These are phyloP conservation scores for Fusarium zealandicum DNA, from an alignment of 2,329 filamentous ascomycete genomes.

Conservation along the genomic window DNA sequence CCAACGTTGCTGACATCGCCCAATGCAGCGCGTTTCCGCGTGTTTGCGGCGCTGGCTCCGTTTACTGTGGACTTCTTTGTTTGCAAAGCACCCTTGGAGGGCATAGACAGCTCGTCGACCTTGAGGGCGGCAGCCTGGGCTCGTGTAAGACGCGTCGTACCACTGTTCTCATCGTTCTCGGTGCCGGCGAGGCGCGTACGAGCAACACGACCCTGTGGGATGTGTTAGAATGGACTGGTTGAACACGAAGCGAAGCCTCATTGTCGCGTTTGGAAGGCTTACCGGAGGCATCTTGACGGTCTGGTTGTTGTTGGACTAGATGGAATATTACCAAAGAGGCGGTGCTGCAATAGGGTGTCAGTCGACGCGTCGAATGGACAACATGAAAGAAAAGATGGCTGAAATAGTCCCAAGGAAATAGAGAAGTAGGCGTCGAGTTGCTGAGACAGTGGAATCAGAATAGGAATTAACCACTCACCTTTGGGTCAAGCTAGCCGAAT, in stretches of 20 bases:
- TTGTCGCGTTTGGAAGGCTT: constrained; percentile 37
- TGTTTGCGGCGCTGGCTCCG: constrained; percentile 55
- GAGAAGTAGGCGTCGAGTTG: constrained; percentile 14
- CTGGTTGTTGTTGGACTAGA: constrained; percentile 34
- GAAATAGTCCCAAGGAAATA: constrained; percentile 9
- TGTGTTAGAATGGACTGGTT: constrained; percentile 19
- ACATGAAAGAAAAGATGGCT: constrained; percentile 18
- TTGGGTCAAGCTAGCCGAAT: constrained; percentile 45
- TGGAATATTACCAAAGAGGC: constrained; percentile 29
- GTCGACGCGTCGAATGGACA: constrained; percentile 37
- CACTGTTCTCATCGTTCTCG: constrained; percentile 92
- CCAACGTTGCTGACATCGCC: constrained; percentile 95
- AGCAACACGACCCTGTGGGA: constrained; percentile 68
- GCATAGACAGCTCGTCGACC: constrained; percentile 66
- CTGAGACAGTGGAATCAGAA: constrained; percentile 44
- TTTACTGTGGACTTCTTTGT: constrained; percentile 70
- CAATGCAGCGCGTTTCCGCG: constrained; percentile 81
- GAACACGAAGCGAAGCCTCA: not conserved
- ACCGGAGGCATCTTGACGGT: constrained; percentile 48
- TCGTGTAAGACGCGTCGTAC: constrained; percentile 85
- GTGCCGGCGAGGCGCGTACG: constrained; percentile 81
- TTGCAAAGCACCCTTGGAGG: constrained; percentile 69
- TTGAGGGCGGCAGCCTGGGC: constrained; percentile 84
- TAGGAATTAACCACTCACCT: constrained; percentile 47
- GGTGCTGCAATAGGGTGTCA: constrained; percentile 30